Conservation (phyloP, 108 stramenopile genomes). For the Cylindrotheca fusiformis region DNA sequence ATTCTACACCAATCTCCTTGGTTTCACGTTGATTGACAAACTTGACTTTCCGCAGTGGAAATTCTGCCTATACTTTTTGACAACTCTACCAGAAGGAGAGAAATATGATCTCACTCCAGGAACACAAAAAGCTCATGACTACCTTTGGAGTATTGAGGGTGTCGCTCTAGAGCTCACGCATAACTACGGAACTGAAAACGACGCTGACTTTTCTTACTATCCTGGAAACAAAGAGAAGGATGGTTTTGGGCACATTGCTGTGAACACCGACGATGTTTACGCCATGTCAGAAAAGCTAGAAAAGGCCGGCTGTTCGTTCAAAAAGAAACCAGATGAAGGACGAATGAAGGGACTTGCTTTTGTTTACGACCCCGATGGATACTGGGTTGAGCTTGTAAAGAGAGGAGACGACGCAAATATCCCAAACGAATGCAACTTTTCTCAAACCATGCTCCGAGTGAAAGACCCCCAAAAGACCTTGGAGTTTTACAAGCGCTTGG, state of each 20-base stretch:
- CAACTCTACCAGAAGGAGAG: constrained; percentile 61
- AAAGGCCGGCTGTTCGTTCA: constrained; percentile 78
- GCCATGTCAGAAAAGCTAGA: constrained; percentile 75
- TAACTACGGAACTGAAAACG: constrained; percentile 87
- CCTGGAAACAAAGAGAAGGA: constrained; percentile 87
- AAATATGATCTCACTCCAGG: constrained; percentile 61
- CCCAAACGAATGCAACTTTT: constrained; percentile 73
- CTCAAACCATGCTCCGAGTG: constrained; percentile 96
- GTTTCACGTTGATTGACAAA: constrained; percentile 81
- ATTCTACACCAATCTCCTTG: constrained; percentile 70
- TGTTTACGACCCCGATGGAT: constrained; percentile 88
- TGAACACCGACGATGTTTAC: constrained; percentile 84
- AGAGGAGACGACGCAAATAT: constrained; percentile 43
- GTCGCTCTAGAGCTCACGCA: constrained; percentile 88
- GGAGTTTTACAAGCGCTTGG: constrained; percentile 85
- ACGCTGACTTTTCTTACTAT: constrained; percentile 66
- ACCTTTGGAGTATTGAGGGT: constrained; percentile 82
- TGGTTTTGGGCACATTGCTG: constrained; percentile 52
- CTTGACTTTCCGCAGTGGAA: constrained; percentile 77
- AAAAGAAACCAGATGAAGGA: constrained; percentile 96
- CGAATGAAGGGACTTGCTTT: constrained; percentile 91
- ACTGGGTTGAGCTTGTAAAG: constrained; percentile 84
- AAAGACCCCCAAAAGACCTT: constrained; percentile 88
- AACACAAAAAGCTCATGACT: constrained; percentile 80
- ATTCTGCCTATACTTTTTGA: constrained; percentile 77